Evolutionary conservation across 2,329 filamentous ascomycete genomes (phyloP).

Genomic region (Lecanosticta acicola): DNA sequence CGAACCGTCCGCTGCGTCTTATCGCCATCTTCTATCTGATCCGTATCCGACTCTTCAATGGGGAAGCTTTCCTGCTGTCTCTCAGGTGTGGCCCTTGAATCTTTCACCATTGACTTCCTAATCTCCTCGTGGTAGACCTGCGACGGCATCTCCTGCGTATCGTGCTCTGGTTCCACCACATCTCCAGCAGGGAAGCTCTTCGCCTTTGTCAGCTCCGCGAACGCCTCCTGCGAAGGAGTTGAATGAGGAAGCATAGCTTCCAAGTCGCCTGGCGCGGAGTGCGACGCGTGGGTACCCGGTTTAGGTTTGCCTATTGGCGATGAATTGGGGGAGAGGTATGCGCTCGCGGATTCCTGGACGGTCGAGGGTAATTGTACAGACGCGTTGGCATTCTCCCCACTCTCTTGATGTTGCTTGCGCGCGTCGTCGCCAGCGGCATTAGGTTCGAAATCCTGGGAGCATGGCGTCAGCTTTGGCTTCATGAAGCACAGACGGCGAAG

Average conservation of each 20-base stretch:
- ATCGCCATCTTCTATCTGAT: not conserved
- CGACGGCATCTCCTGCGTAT: conserved; percentile 44
- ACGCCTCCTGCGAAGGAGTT: conserved; percentile 16
- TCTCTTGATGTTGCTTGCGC: not conserved
- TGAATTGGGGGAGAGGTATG: conserved; percentile 11
- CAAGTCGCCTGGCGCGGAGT: conserved; percentile 22
- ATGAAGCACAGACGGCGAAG: not conserved
- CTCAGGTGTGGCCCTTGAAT: conserved; percentile 5
- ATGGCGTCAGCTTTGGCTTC: conserved; percentile 22
- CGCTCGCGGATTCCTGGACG: conserved; percentile 19
- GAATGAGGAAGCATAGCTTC: conserved; percentile 21
- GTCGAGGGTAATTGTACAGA: conserved; percentile 3
- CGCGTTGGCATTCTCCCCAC: not conserved
- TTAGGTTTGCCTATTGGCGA: conserved; percentile 3
- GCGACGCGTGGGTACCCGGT: conserved; percentile 19
- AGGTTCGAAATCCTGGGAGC: conserved; percentile 25
- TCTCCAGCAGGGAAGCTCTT: conserved; percentile 33
- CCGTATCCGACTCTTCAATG: conserved; percentile 17
- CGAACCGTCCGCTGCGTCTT: conserved; percentile 15
- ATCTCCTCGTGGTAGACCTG: conserved; percentile 35
- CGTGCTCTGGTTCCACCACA: conserved; percentile 28
- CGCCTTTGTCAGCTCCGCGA: conserved; percentile 7
- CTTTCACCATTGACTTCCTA: conserved; percentile 33
- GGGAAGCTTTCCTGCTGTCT: conserved; percentile 3
- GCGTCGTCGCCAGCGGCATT: conserved; percentile 10